phyloP scores from a whole-genome alignment of 2,329 filamentous ascomycete species.

The Botryotinia convoluta region DNA sequence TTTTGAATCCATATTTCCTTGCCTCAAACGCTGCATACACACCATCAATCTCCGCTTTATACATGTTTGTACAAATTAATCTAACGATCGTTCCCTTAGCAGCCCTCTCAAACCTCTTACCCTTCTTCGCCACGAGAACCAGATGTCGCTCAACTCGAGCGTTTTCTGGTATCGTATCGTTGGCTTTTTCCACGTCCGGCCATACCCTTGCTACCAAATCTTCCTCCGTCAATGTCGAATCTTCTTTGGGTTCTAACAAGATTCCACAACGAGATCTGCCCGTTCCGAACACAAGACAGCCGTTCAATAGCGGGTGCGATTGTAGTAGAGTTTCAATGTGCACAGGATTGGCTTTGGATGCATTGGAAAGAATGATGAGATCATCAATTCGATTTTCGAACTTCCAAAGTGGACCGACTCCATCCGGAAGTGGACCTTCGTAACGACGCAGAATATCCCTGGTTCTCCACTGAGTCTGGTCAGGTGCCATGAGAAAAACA shows the following conservation, averaged over 20 bases:
- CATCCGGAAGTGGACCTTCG: constrained; percentile 22
- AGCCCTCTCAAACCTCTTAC: constrained; percentile 24
- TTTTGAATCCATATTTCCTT: background rate
- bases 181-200: constrained; percentile 24
- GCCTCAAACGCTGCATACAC: background rate
- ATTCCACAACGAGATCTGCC: constrained; percentile 26
- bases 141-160: constrained; percentile 24
- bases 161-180: constrained; percentile 25
- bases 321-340: constrained; percentile 42
- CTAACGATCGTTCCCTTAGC: constrained; percentile 24
- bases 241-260: constrained; percentile 24
- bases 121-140: constrained; percentile 22
- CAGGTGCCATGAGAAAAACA: constrained; percentile 45
- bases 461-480: constrained; percentile 43
- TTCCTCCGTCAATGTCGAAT: background rate
- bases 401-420: constrained; percentile 37
- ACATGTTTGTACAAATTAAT: background rate
- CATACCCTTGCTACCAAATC: constrained; percentile 24
- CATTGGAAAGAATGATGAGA: constrained; percentile 46
- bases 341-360: constrained; percentile 46
- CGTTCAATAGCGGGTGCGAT: constrained; percentile 36
- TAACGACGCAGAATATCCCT: constrained; percentile 41
- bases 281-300: constrained; percentile 41
- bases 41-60: constrained; percentile 35
- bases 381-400: constrained; percentile 39